Evolutionary conservation across 805 yeast genomes (phyloP).

Genomic region (Ascoidea tarda): DNA sequence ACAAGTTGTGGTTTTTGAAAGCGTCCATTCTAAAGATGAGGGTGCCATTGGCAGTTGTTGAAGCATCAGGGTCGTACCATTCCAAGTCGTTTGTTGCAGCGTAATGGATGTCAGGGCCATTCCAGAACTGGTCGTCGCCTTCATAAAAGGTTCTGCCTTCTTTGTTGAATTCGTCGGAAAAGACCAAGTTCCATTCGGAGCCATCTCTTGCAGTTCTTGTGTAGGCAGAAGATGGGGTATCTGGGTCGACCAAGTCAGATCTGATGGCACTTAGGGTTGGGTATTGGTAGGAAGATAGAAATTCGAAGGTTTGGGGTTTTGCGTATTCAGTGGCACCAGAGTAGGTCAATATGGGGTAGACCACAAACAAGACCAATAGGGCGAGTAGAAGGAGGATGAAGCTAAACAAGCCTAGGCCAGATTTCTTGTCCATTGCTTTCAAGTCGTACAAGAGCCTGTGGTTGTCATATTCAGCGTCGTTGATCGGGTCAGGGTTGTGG

Average conservation of each 20-base stretch:
- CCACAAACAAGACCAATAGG: conserved; percentile 52
- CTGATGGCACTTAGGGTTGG: conserved; percentile 39
- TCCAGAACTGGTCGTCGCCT: conserved; percentile 88
- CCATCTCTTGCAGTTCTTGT: conserved; percentile 47
- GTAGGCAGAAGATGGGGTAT: conserved; percentile 37
- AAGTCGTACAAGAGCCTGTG: conserved; percentile 51
- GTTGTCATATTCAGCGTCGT: conserved; percentile 75
- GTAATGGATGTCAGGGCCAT: conserved; percentile 72
- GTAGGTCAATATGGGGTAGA: conserved; percentile 75
- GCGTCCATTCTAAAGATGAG: conserved; percentile 66
- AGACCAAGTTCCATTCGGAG: conserved; percentile 58
- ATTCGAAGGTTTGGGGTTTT: conserved; percentile 17
- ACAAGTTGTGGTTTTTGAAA: conserved; percentile 59
- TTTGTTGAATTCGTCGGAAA: conserved; percentile 81
- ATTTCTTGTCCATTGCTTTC: conserved; percentile 49
- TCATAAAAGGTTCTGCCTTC: conserved; percentile 85
- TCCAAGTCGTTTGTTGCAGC: conserved; percentile 83
- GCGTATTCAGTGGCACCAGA: conserved; percentile 42
- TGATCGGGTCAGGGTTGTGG: conserved; percentile 93
- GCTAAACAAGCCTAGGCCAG: conserved; percentile 49
- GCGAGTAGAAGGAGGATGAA: conserved; percentile 44
- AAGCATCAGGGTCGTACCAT: conserved; percentile 93
- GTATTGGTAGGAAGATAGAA: conserved; percentile 32
- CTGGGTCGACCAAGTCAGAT: conserved; percentile 42
- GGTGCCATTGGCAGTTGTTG: conserved; percentile 62